A percentile compares a stretch with the other conserved stretches of the same genome.
phyloP scores from a whole-genome alignment of 2,329 filamentous ascomycete species.

The Coleophoma cylindrospora region DNA sequence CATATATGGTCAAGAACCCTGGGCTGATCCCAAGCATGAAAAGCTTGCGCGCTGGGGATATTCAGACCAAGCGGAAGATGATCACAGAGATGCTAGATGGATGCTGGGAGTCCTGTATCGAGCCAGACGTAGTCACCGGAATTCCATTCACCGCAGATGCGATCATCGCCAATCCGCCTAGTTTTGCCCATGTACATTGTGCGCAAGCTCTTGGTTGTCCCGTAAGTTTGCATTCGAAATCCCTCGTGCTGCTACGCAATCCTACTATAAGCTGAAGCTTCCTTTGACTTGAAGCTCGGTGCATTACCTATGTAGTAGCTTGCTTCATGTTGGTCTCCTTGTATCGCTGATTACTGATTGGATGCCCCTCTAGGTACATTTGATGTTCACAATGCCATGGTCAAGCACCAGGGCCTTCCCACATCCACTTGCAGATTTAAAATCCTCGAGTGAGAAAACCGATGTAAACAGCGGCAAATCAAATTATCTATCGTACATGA shows the following conservation, averaged over 20 bases:
- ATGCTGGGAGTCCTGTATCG: slow-evolving; percentile 31
- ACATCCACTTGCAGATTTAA: slow-evolving; percentile 40
- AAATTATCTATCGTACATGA: slow-evolving; percentile 39
- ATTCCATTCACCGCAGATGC: slow-evolving; percentile 15
- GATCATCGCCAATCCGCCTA: slow-evolving; percentile 16
- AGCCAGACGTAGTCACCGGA: slow-evolving; percentile 16
- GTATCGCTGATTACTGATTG: neutral
- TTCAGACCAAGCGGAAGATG: slow-evolving; percentile 31
- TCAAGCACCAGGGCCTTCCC: slow-evolving; percentile 15
- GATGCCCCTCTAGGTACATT: neutral
- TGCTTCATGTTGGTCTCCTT: neutral
- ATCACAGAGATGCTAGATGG: slow-evolving; percentile 31
- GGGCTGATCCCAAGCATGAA: slow-evolving; percentile 31
- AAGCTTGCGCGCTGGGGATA: slow-evolving; percentile 31
- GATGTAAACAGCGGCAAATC: slow-evolving; percentile 23
- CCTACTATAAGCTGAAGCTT: no score
- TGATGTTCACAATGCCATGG: slow-evolving; percentile 19
- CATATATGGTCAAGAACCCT: slow-evolving; percentile 58
- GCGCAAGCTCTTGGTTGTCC: slow-evolving; percentile 5
- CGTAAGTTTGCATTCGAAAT: neutral
- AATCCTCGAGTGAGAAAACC: slow-evolving; percentile 20
- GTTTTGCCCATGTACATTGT: slow-evolving; percentile 17
- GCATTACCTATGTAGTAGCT: neutral
- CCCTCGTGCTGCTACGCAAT: no score
- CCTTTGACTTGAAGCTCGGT: no score